phyloP scores from a whole-genome alignment of 441 rosid species.

The Erodium texanum region DNA sequence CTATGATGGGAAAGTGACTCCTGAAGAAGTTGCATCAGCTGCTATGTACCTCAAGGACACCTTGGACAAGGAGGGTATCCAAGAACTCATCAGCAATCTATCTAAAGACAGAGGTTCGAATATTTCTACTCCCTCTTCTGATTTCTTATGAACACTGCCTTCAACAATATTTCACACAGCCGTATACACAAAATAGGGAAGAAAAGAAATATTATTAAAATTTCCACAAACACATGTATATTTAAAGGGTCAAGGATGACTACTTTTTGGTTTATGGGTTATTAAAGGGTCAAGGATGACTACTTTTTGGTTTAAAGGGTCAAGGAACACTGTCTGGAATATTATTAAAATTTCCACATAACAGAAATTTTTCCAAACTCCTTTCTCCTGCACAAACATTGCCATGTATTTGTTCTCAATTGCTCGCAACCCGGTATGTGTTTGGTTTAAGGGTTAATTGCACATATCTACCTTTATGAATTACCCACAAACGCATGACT shows the following conservation, averaged over 20 bases:
- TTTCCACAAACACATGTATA: too few relatives aligned
- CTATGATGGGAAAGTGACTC: constrained; percentile 78
- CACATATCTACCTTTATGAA: too few relatives aligned
- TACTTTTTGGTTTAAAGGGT: too few relatives aligned
- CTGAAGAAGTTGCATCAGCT: constrained; percentile 87
- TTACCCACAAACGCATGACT: too few relatives aligned
- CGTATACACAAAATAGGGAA: neutral
- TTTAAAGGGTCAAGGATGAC: too few relatives aligned
- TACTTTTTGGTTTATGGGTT: too few relatives aligned
- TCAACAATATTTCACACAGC: neutral
- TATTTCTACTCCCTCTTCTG: constrained; percentile 4
- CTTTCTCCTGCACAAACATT: too few relatives aligned
- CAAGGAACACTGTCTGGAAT: too few relatives aligned
- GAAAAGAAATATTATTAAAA: neutral
- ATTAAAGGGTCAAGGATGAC: too few relatives aligned
- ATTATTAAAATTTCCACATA: too few relatives aligned
- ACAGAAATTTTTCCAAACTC: neutral
- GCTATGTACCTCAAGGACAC: constrained; percentile 70
- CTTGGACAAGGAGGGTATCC: constrained; percentile 72
- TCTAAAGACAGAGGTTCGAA: constrained; percentile 71
- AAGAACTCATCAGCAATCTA: constrained; percentile 70
- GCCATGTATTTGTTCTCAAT: too few relatives aligned
- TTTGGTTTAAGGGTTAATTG: too few relatives aligned
- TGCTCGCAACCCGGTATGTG: neutral
- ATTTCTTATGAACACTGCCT: neutral